Percentiles rank a stretch among this genome's conserved stretches.
These are phyloP conservation scores for Chloromonas sp. DNA, from an alignment of 163 green algal species.

Conservation along the genomic window DNA sequence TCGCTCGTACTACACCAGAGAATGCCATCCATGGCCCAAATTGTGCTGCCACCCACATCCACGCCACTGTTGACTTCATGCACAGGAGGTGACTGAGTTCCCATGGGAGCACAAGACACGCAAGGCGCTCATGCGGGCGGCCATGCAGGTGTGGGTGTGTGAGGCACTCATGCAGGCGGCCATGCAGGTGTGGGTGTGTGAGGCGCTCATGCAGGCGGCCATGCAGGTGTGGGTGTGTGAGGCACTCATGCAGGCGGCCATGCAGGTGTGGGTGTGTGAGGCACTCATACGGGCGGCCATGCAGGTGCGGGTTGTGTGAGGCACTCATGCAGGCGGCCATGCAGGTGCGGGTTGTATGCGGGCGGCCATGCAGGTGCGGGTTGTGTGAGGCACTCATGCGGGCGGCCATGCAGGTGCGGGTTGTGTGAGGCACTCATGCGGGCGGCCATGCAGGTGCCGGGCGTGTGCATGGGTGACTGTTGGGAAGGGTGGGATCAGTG, in stretches of 20 bases:
- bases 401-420: conserved; percentile 32
- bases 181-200: no score
- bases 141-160: conserved; percentile 29
- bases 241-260: conserved; percentile 45
- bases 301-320: conserved; percentile 3
- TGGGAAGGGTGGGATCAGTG: conserved; percentile 33
- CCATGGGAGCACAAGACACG: conserved; percentile 43
- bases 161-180: not conserved
- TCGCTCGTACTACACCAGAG: no score
- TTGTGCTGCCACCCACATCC: no score
- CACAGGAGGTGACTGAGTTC: conserved; percentile 27
- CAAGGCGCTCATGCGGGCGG: conserved; percentile 49
- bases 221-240: conserved; percentile 38
- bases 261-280: conserved; percentile 17
- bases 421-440: no score
- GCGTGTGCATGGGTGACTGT: conserved; percentile 32
- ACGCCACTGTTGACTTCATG: not conserved
- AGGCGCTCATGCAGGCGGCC: no score
- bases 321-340: not conserved
- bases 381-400: conserved; percentile 42
- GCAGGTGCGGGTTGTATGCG: not conserved
- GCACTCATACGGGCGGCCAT: no score
- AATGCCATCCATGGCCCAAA: no score
- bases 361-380: conserved; percentile 40
- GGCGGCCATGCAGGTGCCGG: not conserved